Evolutionary conservation across 2,329 filamentous ascomycete genomes (phyloP).

Genomic region (Diplodia intermedia): DNA sequence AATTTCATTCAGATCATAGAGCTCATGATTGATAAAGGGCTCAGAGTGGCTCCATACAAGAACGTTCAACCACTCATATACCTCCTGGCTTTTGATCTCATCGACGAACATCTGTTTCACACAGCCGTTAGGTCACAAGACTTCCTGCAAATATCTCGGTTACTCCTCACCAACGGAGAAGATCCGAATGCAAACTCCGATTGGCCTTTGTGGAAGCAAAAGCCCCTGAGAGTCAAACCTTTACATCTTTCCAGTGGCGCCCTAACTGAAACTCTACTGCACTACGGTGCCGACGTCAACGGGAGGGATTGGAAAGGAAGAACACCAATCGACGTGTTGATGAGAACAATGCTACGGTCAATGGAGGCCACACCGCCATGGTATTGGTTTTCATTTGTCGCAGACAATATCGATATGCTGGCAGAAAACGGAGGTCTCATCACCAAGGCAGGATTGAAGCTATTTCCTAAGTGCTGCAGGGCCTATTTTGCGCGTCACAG

Average conservation of each 20-base stretch:
- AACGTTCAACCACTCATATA: background rate
- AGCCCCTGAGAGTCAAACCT: background rate
- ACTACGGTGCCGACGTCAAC: background rate
- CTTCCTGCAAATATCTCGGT: background rate
- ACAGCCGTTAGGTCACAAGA: background rate
- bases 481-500: no score
- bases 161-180: background rate
- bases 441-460: background rate
- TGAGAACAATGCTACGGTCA: background rate
- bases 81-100: background rate
- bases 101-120: no score
- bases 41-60: background rate
- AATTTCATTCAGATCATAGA: background rate
- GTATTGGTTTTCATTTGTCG: fast-evolving
- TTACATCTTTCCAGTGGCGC: background rate
- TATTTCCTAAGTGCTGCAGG: fast-evolving
- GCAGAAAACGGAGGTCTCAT: background rate
- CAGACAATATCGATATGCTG: background rate
- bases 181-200: background rate
- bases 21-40: background rate
- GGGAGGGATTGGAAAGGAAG: background rate
- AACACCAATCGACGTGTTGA: background rate
- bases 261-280: background rate
- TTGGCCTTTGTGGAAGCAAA: no score
- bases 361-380: no score